These are phyloP conservation scores for Fagus sylvatica DNA, from an alignment of 306 rosid species.

Conservation along the genomic window DNA sequence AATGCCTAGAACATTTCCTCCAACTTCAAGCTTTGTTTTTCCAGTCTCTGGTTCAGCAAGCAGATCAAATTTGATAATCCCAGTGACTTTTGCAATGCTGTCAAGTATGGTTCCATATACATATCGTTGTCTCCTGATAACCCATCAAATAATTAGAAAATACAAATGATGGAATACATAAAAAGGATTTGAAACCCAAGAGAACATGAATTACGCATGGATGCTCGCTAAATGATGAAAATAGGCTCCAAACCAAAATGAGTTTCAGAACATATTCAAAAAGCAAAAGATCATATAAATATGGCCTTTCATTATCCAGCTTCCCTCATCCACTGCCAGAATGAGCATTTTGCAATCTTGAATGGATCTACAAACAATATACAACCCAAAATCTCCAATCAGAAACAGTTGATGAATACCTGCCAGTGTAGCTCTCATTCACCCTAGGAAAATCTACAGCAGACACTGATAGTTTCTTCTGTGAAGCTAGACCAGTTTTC, in stretches of 20 bases:
- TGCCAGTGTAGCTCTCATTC: conserved; percentile 91
- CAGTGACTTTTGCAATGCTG: conserved; percentile 69
- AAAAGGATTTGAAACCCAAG: not conserved
- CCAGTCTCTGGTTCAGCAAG: conserved; percentile 64
- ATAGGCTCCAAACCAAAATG: not conserved
- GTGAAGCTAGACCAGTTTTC: conserved; percentile 75
- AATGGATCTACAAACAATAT: not conserved
- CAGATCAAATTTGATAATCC: conserved; percentile 83
- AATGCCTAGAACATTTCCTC: conserved; percentile 80
- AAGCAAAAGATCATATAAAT: not conserved
- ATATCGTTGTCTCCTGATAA: conserved; percentile 69
- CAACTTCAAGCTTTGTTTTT: conserved; percentile 69
- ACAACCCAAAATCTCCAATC: conserved; percentile 6
- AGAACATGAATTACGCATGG: not conserved
- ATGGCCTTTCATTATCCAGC: not conserved
- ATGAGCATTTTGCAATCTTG: not conserved
- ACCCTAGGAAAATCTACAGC: conserved; percentile 93
- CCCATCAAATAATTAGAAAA: conserved; percentile 11
- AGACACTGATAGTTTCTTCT: conserved; percentile 69
- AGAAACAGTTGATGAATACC: conserved; percentile 41
- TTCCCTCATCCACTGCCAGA: not conserved
- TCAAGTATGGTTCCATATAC: conserved; percentile 83
- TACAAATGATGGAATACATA: conserved; percentile 9
- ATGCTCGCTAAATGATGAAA: not conserved
- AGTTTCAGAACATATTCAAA: not conserved